Percentiles rank a stretch among this genome's conserved stretches.
phyloP scores from a whole-genome alignment of 176 grass and related monocot species.

The Secale cereale region DNA sequence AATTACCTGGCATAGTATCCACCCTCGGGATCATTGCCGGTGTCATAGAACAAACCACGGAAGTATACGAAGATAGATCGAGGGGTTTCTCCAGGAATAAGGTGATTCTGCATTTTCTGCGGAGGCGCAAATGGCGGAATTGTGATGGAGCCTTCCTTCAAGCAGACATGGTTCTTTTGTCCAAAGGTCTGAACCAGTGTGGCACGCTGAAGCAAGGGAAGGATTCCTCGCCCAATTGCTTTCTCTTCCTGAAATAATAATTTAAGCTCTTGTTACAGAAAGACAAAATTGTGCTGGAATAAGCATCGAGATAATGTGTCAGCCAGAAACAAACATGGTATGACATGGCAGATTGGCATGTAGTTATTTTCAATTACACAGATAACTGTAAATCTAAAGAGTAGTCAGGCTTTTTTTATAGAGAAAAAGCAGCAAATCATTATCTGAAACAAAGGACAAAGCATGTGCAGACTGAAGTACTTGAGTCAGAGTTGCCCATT shows the following conservation, averaged over 20 bases:
- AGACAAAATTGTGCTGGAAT: not conserved
- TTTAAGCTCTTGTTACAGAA: constrained; percentile 14
- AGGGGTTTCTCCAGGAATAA: constrained; percentile 71
- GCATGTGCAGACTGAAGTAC: constrained; percentile 16
- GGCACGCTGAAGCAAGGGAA: constrained; percentile 80
- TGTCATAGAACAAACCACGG: constrained; percentile 90
- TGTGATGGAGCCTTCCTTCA: constrained; percentile 87
- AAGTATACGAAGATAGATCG: constrained; percentile 92
- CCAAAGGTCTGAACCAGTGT: constrained; percentile 96
- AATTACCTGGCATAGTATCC: constrained; percentile 90
- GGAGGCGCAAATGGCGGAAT: constrained; percentile 90
- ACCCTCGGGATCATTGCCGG: constrained; percentile 82
- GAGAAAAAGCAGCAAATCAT: not conserved
- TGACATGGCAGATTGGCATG: not conserved
- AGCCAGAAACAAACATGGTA: not conserved
- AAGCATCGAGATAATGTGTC: not conserved
- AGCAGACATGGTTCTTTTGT: constrained; percentile 92
- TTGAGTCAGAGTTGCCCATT: constrained; percentile 15
- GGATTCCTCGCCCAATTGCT: constrained; percentile 77
- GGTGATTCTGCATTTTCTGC: constrained; percentile 78
- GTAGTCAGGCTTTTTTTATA: not conserved
- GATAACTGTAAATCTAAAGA: not conserved
- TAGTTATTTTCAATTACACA: not conserved
- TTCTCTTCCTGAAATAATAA: constrained; percentile 77
- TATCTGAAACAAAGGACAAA: constrained; percentile 21